A percentile compares a stretch with the other conserved stretches of the same genome.
Conservation (phyloP, 768 basidiomycete species). For the Leccinum subtestaceum region DNA sequence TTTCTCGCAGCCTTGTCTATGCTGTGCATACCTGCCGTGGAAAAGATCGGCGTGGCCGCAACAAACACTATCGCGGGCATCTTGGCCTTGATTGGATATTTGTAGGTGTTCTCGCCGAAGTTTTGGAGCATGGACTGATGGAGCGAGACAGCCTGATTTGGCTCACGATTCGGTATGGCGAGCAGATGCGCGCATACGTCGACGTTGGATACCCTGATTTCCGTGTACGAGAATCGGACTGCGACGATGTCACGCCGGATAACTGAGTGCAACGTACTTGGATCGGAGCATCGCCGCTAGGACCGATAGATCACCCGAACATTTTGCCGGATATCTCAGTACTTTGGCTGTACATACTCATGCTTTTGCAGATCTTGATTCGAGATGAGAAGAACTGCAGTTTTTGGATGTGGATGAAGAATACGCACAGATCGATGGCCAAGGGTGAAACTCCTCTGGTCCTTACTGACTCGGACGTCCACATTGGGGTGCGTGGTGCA, state of each 20-base stretch:
- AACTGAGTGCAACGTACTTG: background rate
- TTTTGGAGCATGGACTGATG: background rate
- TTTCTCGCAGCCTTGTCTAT: slow-evolving; percentile 15
- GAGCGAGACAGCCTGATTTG: slow-evolving; percentile 43
- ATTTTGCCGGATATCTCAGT: background rate
- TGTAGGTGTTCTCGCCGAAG: slow-evolving; percentile 37
- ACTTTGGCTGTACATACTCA: too few species aligned
- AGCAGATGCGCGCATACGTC: slow-evolving; percentile 52
- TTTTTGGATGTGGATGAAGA: too few species aligned
- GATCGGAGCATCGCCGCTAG: background rate
- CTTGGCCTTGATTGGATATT: slow-evolving; percentile 48
- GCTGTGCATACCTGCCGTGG: slow-evolving; percentile 41
- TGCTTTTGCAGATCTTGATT: too few species aligned
- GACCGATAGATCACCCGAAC: background rate
- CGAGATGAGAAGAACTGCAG: too few species aligned
- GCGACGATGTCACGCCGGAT: background rate
- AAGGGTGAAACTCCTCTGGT: too few species aligned
- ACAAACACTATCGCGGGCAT: slow-evolving; percentile 49
- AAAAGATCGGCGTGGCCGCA: slow-evolving; percentile 46
- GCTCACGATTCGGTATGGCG: slow-evolving; percentile 54
- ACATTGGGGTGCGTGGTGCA: too few species aligned
- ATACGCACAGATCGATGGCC: too few species aligned
- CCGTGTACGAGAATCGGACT: background rate
- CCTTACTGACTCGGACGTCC: too few species aligned
- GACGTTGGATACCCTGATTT: slow-evolving; percentile 52